Percentiles rank a stretch among this genome's conserved stretches.
Conservation (phyloP, 352 stramenopile species). For the Globisporangium middletonii region DNA sequence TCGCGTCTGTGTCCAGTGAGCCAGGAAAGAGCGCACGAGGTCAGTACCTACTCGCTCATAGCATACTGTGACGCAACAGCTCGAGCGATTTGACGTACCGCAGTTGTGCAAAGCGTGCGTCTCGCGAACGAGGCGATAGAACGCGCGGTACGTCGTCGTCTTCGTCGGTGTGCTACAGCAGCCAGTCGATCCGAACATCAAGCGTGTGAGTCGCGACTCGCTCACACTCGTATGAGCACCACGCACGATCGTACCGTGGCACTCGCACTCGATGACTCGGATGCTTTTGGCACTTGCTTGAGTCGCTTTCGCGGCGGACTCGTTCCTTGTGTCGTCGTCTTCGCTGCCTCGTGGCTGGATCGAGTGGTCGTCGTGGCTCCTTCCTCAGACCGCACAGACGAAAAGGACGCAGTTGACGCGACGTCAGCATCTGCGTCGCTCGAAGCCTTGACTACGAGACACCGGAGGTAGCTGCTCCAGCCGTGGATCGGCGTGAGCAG, state of each 20-base stretch:
- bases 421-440: neutral
- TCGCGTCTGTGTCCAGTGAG: conserved; percentile 22
- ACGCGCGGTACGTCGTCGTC: neutral
- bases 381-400: neutral
- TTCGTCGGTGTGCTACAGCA: neutral
- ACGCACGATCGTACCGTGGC: too few relatives aligned
- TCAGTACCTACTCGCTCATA: neutral
- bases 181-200: neutral
- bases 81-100: conserved; percentile 1
- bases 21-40: neutral
- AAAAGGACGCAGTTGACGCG: conserved; percentile 1
- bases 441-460: conserved; percentile 38
- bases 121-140: neutral
- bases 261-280: neutral
- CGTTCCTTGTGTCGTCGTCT: neutral
- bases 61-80: neutral
- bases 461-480: conserved; percentile 34
- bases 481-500: conserved; percentile 44
- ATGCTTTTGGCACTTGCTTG: neutral
- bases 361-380: neutral
- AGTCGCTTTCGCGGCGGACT: conserved; percentile 3
- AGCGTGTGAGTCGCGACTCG: too few relatives aligned
- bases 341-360: neutral
- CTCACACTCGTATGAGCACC: too few relatives aligned
- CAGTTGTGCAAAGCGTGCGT: conserved; percentile 5